Percentiles rank a stretch among this genome's conserved stretches.
phyloP scores from a whole-genome alignment of 75 land plant species.

The Cunninghamia lanceolata region DNA sequence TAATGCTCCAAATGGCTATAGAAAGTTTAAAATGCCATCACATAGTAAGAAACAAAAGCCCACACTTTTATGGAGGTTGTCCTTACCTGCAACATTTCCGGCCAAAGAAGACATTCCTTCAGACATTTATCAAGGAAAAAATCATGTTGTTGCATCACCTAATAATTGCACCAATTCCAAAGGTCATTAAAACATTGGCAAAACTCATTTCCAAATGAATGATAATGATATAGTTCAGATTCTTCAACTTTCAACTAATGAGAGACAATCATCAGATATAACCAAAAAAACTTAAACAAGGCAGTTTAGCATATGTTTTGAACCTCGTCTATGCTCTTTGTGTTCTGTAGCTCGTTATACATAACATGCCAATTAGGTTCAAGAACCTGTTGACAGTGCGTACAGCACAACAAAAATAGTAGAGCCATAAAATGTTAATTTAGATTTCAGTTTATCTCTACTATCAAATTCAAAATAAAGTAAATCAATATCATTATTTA shows the following conservation, averaged over 20 bases:
- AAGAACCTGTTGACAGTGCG: conserved; percentile 60
- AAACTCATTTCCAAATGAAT: background rate
- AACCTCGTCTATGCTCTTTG: conserved; percentile 98
- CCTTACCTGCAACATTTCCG: conserved; percentile 84
- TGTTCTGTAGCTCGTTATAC: conserved; percentile 70
- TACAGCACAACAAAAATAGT: background rate
- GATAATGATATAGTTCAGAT: background rate
- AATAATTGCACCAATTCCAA: background rate
- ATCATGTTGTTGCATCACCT: conserved; percentile 96
- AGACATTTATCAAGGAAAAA: conserved; percentile 92
- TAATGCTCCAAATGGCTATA: no score
- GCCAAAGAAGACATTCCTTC: conserved; percentile 89
- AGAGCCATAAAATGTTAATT: background rate
- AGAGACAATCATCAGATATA: conserved; percentile 1
- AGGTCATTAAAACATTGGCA: background rate
- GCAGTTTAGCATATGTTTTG: background rate
- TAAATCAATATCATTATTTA: background rate
- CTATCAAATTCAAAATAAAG: background rate
- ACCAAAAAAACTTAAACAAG: background rate
- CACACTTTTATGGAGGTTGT: no score
- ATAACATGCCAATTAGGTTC: conserved; percentile 99
- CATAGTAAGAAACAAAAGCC: no score
- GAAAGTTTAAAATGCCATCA: no score
- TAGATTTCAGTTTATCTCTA: background rate
- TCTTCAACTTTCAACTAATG: background rate